Evolutionary conservation across 75 land plant species (phyloP).

Genomic region (Sequoia sempervirens): DNA sequence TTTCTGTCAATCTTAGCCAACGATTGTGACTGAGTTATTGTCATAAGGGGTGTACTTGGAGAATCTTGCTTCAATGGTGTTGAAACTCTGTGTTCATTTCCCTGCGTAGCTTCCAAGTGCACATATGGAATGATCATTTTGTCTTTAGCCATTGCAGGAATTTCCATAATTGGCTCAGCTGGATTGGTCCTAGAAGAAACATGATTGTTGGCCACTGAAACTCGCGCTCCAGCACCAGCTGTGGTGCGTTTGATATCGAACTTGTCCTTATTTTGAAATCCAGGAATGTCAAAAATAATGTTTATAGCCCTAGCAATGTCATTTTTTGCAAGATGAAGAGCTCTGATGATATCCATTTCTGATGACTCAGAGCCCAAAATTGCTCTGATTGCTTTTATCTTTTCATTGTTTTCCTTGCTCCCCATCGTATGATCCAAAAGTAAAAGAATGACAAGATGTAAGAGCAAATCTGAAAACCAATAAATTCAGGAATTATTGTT

Average conservation of each 20-base stretch:
- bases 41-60: background rate
- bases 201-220: background rate
- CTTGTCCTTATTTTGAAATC: conserved; percentile 7
- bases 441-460: background rate
- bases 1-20: background rate
- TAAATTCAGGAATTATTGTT: background rate
- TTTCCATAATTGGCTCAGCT: background rate
- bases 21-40: background rate
- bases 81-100: background rate
- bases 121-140: background rate
- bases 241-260: conserved; percentile 15
- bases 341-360: conserved; percentile 84
- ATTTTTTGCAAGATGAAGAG: conserved; percentile 82
- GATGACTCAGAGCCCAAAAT: conserved; percentile 57
- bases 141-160: background rate
- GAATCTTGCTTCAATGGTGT: background rate
- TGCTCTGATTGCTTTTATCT: conserved; percentile 47
- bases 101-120: background rate
- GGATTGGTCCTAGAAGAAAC: background rate
- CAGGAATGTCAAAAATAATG: conserved; percentile 77
- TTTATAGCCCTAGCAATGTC: conserved; percentile 75
- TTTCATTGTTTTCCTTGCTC: conserved; percentile 41
- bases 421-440: conserved; percentile 28
- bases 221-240: conserved; percentile 17
- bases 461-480: background rate